phyloP scores from a whole-genome alignment of 2,329 filamentous ascomycete species.

The Trichoderma simmonsii region DNA sequence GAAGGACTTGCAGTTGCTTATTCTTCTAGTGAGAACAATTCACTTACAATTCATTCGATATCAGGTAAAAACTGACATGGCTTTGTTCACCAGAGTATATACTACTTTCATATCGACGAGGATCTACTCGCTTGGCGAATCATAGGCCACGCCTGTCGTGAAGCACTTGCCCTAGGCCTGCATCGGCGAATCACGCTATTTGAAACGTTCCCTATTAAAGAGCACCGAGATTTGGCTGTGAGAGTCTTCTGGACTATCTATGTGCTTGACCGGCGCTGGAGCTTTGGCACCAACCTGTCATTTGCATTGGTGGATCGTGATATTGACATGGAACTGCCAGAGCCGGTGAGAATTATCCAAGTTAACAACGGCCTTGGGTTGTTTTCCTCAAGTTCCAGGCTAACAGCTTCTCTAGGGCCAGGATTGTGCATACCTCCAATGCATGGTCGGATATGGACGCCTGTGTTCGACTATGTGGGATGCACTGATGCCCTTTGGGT shows the following conservation, averaged over 20 bases:
- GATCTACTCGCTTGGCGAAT: constrained; percentile 48
- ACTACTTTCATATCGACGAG: constrained; percentile 46
- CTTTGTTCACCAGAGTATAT: constrained; percentile 34
- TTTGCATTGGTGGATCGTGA: neutral
- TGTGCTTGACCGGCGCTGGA: constrained; percentile 50
- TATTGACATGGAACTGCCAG: neutral
- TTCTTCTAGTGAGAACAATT: neutral
- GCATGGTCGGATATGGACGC: constrained; percentile 47
- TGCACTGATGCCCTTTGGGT: constrained; percentile 38
- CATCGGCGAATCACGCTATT: constrained; percentile 41
- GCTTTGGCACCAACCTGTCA: constrained; percentile 44
- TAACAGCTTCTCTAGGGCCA: constrained; percentile 25
- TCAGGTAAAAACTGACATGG: neutral
- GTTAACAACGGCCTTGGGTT: neutral
- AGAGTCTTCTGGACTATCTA: constrained; percentile 51
- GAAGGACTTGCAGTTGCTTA: neutral
- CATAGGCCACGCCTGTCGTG: constrained; percentile 45
- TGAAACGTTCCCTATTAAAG: neutral
- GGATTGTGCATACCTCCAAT: constrained; percentile 41
- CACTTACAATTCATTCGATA: neutral
- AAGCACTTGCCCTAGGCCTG: constrained; percentile 47
- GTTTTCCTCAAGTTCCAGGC: neutral
- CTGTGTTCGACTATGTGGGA: constrained; percentile 48
- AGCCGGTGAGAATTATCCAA: neutral
- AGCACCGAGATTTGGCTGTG: constrained; percentile 31